Conservation (phyloP, 192 early-diverging fungal genomes). For the Coemansia sp. region DNA sequence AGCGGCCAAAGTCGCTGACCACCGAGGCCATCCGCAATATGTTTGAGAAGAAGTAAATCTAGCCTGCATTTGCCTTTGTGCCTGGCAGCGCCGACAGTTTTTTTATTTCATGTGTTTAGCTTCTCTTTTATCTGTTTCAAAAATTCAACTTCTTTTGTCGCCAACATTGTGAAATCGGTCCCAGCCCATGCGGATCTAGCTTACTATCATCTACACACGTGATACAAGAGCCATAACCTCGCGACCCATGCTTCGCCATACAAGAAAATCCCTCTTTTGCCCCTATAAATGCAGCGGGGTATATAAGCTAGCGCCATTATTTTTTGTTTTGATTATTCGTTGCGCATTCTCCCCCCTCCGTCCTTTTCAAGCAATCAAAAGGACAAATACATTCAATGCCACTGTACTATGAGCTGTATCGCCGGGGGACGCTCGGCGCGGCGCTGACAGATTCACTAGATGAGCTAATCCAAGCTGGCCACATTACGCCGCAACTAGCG, state of each 20-base stretch:
- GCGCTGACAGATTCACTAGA: constrained; percentile 96
- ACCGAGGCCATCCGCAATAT: constrained; percentile 86
- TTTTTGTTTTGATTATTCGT: constrained; percentile 1
- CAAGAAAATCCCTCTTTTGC: constrained; percentile 12
- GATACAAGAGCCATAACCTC: not conserved
- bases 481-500: constrained; percentile 90
- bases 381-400: constrained; percentile 36
- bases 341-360: not conserved
- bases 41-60: constrained; percentile 58
- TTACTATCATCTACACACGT: constrained; percentile 1
- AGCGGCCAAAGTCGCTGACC: constrained; percentile 88
- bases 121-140: constrained; percentile 2
- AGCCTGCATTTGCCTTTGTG: not conserved
- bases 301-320: constrained; percentile 14
- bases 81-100: not conserved
- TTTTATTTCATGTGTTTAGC: constrained; percentile 2
- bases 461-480: constrained; percentile 85
- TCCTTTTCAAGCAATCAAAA: not conserved
- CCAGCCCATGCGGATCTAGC: not conserved
- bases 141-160: not conserved
- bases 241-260: not conserved
- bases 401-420: constrained; percentile 73
- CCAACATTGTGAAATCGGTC: not conserved
- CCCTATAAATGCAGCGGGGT: constrained; percentile 6
- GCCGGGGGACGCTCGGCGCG: constrained; percentile 76